Evolutionary conservation across 2,329 filamentous ascomycete genomes (phyloP).

Genomic region (Cladobotryum protrusum): DNA sequence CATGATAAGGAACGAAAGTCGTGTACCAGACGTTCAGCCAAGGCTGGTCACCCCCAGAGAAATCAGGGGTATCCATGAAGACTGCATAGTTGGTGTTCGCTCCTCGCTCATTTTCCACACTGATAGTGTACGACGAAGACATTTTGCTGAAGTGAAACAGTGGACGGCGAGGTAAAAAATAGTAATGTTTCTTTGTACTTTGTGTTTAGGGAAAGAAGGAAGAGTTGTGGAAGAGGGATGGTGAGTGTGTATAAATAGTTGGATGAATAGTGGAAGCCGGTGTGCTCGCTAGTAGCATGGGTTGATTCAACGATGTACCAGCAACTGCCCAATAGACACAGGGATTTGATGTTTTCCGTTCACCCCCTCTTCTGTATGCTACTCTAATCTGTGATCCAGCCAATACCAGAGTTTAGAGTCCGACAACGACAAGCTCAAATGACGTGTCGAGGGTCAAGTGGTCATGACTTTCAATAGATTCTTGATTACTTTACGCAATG

Average conservation of each 20-base stretch:
- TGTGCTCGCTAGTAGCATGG: too few relatives aligned
- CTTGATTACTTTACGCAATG: background rate
- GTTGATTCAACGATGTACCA: too few relatives aligned
- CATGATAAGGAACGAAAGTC: constrained; percentile 1
- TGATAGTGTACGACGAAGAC: constrained; percentile 5
- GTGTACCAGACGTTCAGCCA: constrained; percentile 11
- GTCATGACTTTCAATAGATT: background rate
- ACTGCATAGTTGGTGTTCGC: constrained; percentile 7
- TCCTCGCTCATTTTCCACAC: constrained; percentile 5
- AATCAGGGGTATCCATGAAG: constrained; percentile 6
- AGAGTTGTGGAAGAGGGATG: background rate
- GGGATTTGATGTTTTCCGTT: too few relatives aligned
- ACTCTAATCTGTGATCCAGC: background rate
- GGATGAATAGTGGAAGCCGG: background rate
- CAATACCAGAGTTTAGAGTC: background rate
- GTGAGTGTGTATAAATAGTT: background rate
- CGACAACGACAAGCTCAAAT: background rate
- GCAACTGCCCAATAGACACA: too few relatives aligned
- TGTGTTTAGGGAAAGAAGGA: background rate
- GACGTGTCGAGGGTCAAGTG: background rate
- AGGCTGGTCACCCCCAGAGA: background rate
- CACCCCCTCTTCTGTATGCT: background rate
- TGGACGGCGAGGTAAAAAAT: background rate
- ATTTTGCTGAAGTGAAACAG: background rate
- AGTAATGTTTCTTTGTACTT: background rate